Percentiles rank a stretch among this genome's conserved stretches.
phyloP scores from a whole-genome alignment of 108 stramenopile species.

The Asterionellopsis glacialis region DNA sequence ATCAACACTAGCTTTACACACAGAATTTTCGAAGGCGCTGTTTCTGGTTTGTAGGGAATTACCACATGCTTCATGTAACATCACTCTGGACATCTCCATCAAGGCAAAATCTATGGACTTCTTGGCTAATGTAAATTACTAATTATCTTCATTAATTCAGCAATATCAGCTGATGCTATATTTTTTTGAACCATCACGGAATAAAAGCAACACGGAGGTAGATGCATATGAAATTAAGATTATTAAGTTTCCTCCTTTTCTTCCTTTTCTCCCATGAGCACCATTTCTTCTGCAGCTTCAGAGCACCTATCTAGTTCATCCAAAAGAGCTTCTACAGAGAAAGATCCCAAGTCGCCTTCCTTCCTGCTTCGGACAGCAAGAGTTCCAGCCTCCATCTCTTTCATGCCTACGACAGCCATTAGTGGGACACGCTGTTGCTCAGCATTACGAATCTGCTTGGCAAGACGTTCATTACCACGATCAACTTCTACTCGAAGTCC shows the following conservation, averaged over 20 bases:
- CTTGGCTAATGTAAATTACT: too few species aligned
- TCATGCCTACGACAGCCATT: slow-evolving; percentile 91
- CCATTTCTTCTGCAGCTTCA: slow-evolving; percentile 69
- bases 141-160: too few species aligned
- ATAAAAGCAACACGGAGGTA: too few species aligned
- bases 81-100: too few species aligned
- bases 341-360: slow-evolving; percentile 85
- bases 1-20: too few species aligned
- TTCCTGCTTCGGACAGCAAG: slow-evolving; percentile 85
- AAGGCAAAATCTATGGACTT: too few species aligned
- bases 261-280: slow-evolving; percentile 51
- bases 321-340: slow-evolving; percentile 69
- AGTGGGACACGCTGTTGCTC: slow-evolving; percentile 91
- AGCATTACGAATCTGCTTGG: slow-evolving; percentile 95
- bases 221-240: too few species aligned
- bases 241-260: slow-evolving; percentile 20
- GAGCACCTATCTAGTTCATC: slow-evolving; percentile 55
- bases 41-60: too few species aligned
- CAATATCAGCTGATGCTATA: too few species aligned
- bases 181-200: too few species aligned
- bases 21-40: too few species aligned
- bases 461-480: slow-evolving; percentile 84
- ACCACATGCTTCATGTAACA: too few species aligned
- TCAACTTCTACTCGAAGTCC: slow-evolving; percentile 93
- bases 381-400: slow-evolving; percentile 83